These are phyloP conservation scores for Microsporum ferrugineum DNA, from an alignment of 2,329 filamentous ascomycete species.

Conservation along the genomic window DNA sequence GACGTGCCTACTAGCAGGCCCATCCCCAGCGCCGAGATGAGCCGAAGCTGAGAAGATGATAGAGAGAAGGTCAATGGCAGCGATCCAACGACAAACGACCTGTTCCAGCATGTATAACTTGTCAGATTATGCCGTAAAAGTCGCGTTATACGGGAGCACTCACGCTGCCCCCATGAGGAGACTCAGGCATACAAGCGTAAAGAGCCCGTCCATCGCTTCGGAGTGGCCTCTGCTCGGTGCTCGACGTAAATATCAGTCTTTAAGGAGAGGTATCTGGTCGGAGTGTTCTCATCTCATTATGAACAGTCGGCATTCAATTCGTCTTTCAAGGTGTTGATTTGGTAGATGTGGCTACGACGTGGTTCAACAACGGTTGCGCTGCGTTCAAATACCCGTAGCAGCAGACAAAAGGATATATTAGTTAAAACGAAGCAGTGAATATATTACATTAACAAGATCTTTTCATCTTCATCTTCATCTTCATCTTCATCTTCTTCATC, in stretches of 20 bases:
- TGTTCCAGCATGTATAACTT: slow-evolving; percentile 28
- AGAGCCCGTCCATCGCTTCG: slow-evolving; percentile 49
- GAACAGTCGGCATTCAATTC: background rate
- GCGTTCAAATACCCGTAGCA: background rate
- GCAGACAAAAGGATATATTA: background rate
- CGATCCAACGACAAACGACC: slow-evolving; percentile 86
- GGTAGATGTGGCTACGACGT: background rate
- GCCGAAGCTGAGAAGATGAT: slow-evolving; percentile 71
- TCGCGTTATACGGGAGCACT: slow-evolving; percentile 21
- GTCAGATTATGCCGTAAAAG: background rate
- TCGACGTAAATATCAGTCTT: background rate
- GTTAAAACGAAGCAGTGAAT: background rate
- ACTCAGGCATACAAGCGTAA: slow-evolving; percentile 54
- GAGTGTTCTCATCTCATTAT: background rate
- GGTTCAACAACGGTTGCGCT: background rate
- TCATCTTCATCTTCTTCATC: background rate
- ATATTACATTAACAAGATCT: background rate
- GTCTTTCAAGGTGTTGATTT: background rate
- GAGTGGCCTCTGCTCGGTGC: slow-evolving; percentile 16
- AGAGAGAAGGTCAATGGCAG: slow-evolving; percentile 81
- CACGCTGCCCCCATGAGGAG: slow-evolving; percentile 55
- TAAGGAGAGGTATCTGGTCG: background rate
- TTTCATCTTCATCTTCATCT: background rate
- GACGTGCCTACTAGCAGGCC: slow-evolving; percentile 91
- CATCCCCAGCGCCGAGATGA: slow-evolving; percentile 86